Evolutionary conservation across 192 early-diverging fungal species (phyloP), one percentile per base, ranked within the genome.

Genomic region (Podila clonocystis): DNA sequence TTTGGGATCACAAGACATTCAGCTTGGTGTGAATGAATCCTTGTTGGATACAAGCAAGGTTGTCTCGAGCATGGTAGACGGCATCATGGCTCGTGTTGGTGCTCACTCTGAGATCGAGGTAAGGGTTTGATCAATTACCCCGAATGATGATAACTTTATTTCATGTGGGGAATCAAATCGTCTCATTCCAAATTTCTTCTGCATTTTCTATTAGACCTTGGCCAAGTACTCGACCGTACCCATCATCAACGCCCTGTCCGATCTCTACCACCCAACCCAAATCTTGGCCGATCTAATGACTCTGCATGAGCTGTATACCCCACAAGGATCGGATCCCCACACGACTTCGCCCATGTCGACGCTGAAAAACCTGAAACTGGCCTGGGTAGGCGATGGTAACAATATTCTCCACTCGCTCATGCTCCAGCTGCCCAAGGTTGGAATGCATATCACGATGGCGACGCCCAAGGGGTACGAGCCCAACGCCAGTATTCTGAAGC

Each of bases 361-460:
- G 9, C 83, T 97, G 22, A 88, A 87, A 17, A 90, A 90, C 0
- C 82, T 96, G 13, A 90, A 90, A 12, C 90, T 99, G 15, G 97
- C 97, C n/a, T 99, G 98, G 98, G 93, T 99, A 7, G 98, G 98
- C 60, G 98, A 99, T 70, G 90, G 94, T n/a, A 99, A 99, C 84
- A 99, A 99, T 85, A 94, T 99, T 55, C 75, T 97, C 36, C 94
- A 97, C 70, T 95, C 95, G 63, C 89, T 99, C 73, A 82, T 99
- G 69, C 89, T 95, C 8, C 91, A 95, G 7, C 87, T 97, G 68
- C 96, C 97, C 26, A 95, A 97, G 65, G 80, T 97, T 52, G 98
- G 97, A 5, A 85, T 97, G 59, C 82, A 90, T 65, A 83, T 98
- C 61, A 74, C 86, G 12, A 93, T 95, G 36, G 96, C 97, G 41